Evolutionary conservation across 108 stramenopile genomes (phyloP), one percentile per base, ranked within the genome.

Genomic region (Discostella pseudostelligera): DNA sequence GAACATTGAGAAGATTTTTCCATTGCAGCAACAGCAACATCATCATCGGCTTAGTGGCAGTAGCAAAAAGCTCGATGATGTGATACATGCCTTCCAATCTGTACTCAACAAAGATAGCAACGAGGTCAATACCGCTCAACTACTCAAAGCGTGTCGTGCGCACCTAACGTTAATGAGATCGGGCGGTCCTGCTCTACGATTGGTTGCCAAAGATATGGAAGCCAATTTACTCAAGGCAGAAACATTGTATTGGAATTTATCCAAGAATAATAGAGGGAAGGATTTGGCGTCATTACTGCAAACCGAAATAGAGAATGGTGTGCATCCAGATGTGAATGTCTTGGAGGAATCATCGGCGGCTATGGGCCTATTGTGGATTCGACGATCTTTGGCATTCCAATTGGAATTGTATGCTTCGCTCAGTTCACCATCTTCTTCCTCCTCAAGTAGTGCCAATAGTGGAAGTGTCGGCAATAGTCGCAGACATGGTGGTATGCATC

Each of bases 341-440:
- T 50, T 86, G 11, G 45, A 74, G 21, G 83, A 86, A 51, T 67
- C 74, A 17, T 82, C 81, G 14, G 85, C 79, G 6, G 83, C 85
- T 17, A 80, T 86, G 62, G 85, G 85, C 17, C 64, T 86, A 8
- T 46, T 86, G 26, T 86, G 85, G 85, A 76, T 86, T n/a, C 73
- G 83, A 12, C 81, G 85, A 5, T 72, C 79, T 8, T 47, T 86
- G 11, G 73, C 71, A 44, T 86, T 82, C 67, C 83, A 86, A 48
- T 35, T 65, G 21, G 69, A 83, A 32, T 56, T 81, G 78, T 86
- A 72, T 50, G 54, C 49, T 19, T 67, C 69, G 17, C 59, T 86
- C n/a, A 50, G 81, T 37, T 44, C 61, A 6, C 14, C 71, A 39
- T 32, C 32, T 5, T 32, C 32, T 5, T 32, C 32, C 32, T 32